phyloP scores from a whole-genome alignment of 1,284 basidiomycete genomes.

The Serendipita sp. region DNA sequence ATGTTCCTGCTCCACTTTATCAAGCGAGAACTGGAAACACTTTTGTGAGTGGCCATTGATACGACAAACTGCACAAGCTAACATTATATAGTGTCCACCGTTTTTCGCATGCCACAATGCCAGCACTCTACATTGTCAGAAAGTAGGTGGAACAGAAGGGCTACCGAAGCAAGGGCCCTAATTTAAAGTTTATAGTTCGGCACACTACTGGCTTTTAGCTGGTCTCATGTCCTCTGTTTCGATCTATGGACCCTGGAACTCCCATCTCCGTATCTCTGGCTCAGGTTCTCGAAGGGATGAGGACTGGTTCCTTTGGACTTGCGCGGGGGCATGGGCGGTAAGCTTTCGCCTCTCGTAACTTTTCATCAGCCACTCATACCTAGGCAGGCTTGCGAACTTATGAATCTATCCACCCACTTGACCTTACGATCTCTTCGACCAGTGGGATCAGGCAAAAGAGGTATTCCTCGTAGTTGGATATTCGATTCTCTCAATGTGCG shows the following conservation, averaged over 20 bases:
- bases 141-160: constrained; percentile 43
- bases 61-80: background rate
- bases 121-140: constrained; percentile 73
- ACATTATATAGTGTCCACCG: constrained; percentile 55
- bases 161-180: background rate
- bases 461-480: constrained; percentile 75
- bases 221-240: constrained; percentile 64
- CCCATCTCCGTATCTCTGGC: constrained; percentile 45
- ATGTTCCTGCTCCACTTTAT: constrained; percentile 78
- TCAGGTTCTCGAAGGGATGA: constrained; percentile 54
- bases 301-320: constrained; percentile 52
- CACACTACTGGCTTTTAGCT: constrained; percentile 51
- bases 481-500: constrained; percentile 41
- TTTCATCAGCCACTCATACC: background rate
- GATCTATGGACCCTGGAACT: constrained; percentile 56
- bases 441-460: constrained; percentile 63
- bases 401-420: constrained; percentile 75
- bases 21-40: constrained; percentile 88
- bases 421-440: constrained; percentile 75
- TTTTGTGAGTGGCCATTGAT: constrained; percentile 46
- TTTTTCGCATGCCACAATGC: constrained; percentile 94
- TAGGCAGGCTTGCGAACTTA: constrained; percentile 67
- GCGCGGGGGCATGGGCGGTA: constrained; percentile 62
- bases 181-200: constrained; percentile 39
- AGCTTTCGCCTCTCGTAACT: constrained; percentile 21